phyloP scores from a whole-genome alignment of 176 grass and related monocot genomes.

The Panicum miliaceum region DNA sequence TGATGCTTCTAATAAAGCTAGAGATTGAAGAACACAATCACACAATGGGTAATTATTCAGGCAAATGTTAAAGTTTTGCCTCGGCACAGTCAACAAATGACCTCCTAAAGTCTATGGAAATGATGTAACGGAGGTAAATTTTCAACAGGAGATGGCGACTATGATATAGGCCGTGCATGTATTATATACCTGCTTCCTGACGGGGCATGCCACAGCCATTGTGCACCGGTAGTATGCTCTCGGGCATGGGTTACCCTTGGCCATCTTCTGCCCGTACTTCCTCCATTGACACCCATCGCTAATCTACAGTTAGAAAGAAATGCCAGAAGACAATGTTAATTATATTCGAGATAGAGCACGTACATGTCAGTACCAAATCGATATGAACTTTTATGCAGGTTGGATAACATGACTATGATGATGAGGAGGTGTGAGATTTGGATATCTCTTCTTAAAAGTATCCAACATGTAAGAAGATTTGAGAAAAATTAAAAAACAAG shows the following conservation, averaged over 20 bases:
- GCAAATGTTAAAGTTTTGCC: not conserved
- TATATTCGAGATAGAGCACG: not conserved
- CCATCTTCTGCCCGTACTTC: conserved; percentile 97
- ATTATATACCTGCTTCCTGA: conserved; percentile 78
- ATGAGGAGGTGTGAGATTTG: not conserved
- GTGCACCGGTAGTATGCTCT: conserved; percentile 92
- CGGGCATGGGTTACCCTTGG: conserved; percentile 89
- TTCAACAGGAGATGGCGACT: not conserved
- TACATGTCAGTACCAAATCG: not conserved
- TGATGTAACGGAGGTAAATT: not conserved
- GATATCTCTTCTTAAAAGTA: not conserved
- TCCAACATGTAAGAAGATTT: not conserved
- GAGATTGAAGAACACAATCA: not conserved
- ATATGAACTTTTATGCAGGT: not conserved
- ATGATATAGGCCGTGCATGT: not conserved
- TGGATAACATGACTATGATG: not conserved
- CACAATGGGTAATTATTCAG: not conserved
- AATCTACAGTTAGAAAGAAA: conserved; percentile 48
- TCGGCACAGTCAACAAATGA: not conserved
- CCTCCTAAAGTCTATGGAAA: not conserved
- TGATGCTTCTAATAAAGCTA: not conserved
- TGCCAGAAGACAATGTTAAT: not conserved
- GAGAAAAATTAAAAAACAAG: not conserved
- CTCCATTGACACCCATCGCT: conserved; percentile 96
- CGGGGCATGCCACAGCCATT: conserved; percentile 83